phyloP scores from a whole-genome alignment of 2,329 filamentous ascomycete species.

The Zelopaecilomyces penicillatus region DNA sequence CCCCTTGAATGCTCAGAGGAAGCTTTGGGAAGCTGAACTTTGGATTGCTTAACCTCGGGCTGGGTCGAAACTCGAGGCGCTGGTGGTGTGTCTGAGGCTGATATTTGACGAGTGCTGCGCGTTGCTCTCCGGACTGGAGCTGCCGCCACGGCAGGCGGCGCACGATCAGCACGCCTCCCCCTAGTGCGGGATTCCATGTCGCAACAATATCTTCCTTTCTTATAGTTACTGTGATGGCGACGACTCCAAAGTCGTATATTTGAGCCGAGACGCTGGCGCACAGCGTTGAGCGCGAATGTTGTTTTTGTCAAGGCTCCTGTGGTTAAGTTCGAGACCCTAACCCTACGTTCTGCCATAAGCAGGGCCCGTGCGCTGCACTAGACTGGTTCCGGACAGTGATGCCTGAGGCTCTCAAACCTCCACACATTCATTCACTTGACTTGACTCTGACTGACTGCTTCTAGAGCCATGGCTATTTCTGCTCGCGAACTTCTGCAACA shows the following conservation, averaged over 20 bases:
- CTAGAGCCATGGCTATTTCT: not conserved
- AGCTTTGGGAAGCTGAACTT: not conserved
- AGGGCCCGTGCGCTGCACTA: conserved; percentile 5
- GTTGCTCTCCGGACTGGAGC: conserved; percentile 6
- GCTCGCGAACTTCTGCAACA: not conserved
- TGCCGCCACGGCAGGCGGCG: conserved; percentile 1
- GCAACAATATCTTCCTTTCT: not conserved
- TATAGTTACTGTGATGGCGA: not conserved
- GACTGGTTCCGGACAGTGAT: not conserved
- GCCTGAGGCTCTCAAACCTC: not conserved
- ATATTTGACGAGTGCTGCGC: conserved; percentile 11
- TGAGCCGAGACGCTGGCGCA: too few relatives aligned
- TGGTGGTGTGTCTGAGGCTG: not conserved
- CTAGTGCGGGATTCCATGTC: conserved; percentile 14
- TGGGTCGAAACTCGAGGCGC: not conserved
- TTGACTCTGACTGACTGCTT: too few relatives aligned
- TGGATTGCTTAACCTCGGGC: not conserved
- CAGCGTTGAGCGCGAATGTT: not conserved
- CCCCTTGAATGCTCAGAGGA: conserved; percentile 4
- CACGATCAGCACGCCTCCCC: conserved; percentile 8
- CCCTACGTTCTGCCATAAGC: conserved; percentile 11
- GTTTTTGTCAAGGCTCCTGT: not conserved
- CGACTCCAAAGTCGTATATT: too few relatives aligned
- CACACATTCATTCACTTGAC: not conserved
- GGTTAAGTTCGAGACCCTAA: conserved; percentile 14